Conservation (phyloP, 1,139 yeast species). For the Zygosaccharomyces pseudobailii region DNA sequence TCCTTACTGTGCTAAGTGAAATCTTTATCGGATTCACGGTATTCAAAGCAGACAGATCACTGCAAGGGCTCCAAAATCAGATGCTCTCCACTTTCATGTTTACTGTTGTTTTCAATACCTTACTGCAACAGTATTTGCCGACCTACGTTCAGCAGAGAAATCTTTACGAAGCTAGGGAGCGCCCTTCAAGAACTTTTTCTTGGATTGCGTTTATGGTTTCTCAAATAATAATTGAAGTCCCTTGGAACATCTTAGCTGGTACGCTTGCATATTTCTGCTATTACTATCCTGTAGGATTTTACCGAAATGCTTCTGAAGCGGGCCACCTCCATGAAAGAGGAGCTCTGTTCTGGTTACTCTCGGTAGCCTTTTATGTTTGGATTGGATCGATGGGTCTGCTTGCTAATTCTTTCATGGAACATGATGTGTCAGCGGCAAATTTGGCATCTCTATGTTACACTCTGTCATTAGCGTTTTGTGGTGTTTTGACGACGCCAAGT, state of each 20-base stretch:
- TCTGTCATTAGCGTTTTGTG: slow-evolving; percentile 71
- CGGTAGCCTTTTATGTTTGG: slow-evolving; percentile 54
- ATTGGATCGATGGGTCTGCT: slow-evolving; percentile 62
- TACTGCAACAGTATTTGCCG: slow-evolving; percentile 72
- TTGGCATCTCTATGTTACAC: slow-evolving; percentile 59
- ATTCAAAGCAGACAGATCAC: slow-evolving; percentile 57
- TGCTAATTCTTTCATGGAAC: slow-evolving; percentile 47
- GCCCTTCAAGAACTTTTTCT: slow-evolving; percentile 64
- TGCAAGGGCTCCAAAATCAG: slow-evolving; percentile 59
- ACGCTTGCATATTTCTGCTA: slow-evolving; percentile 66
- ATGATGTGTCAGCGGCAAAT: slow-evolving; percentile 74
- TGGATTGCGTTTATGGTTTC: slow-evolving; percentile 57
- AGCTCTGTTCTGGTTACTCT: slow-evolving; percentile 58
- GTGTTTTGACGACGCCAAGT: slow-evolving; percentile 66
- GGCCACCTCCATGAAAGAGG: slow-evolving; percentile 55
- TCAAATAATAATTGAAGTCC: slow-evolving; percentile 68
- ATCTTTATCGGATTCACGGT: slow-evolving; percentile 73
- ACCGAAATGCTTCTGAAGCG: slow-evolving; percentile 52
- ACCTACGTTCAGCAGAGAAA: slow-evolving; percentile 66
- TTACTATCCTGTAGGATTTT: slow-evolving; percentile 78
- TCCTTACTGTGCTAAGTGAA: slow-evolving; percentile 45
- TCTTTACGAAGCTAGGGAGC: slow-evolving; percentile 84
- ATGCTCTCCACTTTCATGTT: slow-evolving; percentile 70
- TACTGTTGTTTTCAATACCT: slow-evolving; percentile 51
- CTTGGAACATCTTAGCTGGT: slow-evolving; percentile 66